These are phyloP conservation scores for Boletus bicolor DNA, from an alignment of 768 basidiomycete genomes.

Conservation along the genomic window DNA sequence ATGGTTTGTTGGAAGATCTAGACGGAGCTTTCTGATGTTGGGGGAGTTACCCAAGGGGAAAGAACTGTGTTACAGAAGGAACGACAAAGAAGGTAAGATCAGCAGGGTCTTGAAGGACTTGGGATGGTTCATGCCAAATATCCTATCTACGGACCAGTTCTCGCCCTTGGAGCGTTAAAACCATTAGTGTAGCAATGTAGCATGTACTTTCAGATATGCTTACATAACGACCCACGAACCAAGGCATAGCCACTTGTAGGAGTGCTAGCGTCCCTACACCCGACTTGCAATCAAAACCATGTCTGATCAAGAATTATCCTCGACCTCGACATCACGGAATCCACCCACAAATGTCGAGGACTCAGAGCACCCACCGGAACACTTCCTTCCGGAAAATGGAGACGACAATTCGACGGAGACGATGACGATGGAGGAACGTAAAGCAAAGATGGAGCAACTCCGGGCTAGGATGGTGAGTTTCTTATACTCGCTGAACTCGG, in stretches of 20 bases:
- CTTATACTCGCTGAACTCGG: background rate
- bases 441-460: slow-evolving; percentile 72
- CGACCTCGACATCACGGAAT: background rate
- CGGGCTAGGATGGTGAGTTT: slow-evolving; percentile 69
- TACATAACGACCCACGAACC: slow-evolving; percentile 9
- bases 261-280: too few relatives aligned
- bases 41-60: slow-evolving; percentile 37
- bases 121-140: slow-evolving; percentile 37
- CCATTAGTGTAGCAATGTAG: too few relatives aligned
- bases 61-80: slow-evolving; percentile 14
- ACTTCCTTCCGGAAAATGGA: slow-evolving; percentile 13
- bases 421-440: slow-evolving; percentile 66
- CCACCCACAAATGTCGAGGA: slow-evolving; percentile 21
- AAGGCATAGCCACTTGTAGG: background rate
- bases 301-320: slow-evolving; percentile 9
- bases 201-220: background rate
- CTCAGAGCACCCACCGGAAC: slow-evolving; percentile 29
- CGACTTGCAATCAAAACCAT: slow-evolving; percentile 3
- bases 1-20: slow-evolving; percentile 33
- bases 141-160: slow-evolving; percentile 40
- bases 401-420: slow-evolving; percentile 14
- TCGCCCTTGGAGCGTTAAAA: background rate
- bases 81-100: background rate
- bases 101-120: slow-evolving; percentile 24
- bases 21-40: slow-evolving; percentile 37